Percentiles rank a stretch among this genome's conserved stretches.
Evolutionary conservation across 768 basidiomycete genomes (phyloP).

Genomic region (Pulveroboletus ravenelii): DNA sequence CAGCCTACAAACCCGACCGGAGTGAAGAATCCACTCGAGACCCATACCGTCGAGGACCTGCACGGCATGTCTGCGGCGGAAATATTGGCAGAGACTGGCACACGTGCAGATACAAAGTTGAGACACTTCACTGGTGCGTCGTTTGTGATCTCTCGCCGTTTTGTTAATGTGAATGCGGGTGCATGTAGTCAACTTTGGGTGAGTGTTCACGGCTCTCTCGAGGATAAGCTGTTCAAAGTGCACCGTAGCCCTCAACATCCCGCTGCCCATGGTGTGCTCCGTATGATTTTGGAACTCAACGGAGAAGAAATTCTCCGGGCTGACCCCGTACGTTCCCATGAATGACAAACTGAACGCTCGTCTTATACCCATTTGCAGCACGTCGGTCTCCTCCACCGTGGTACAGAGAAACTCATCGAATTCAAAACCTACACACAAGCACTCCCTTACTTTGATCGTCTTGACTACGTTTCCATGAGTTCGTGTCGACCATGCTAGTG

Average conservation of each 20-base stretch:
- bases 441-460: constrained; percentile 95
- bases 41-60: constrained; percentile 79
- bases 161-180: constrained; percentile 7
- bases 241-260: constrained; percentile 77
- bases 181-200: constrained; percentile 86
- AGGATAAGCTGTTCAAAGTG: neutral
- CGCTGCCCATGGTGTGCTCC: constrained; percentile 96
- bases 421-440: constrained; percentile 99
- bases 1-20: constrained; percentile 27
- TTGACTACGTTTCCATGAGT: constrained; percentile 99
- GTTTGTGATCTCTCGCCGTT: neutral
- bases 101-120: constrained; percentile 72
- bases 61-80: constrained; percentile 76
- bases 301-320: constrained; percentile 91
- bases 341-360: neutral
- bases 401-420: constrained; percentile 98
- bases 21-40: constrained; percentile 52
- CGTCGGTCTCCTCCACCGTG: constrained; percentile 92
- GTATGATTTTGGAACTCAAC: constrained; percentile 95
- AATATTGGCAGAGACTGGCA: constrained; percentile 71
- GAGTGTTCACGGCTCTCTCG: constrained; percentile 14
- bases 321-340: constrained; percentile 56
- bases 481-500: constrained; percentile 27
- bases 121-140: constrained; percentile 88
- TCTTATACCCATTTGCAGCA: constrained; percentile 48